Evolutionary conservation across 78 protist genomes (phyloP).

Genomic region (Polysphondylium violaceum): DNA sequence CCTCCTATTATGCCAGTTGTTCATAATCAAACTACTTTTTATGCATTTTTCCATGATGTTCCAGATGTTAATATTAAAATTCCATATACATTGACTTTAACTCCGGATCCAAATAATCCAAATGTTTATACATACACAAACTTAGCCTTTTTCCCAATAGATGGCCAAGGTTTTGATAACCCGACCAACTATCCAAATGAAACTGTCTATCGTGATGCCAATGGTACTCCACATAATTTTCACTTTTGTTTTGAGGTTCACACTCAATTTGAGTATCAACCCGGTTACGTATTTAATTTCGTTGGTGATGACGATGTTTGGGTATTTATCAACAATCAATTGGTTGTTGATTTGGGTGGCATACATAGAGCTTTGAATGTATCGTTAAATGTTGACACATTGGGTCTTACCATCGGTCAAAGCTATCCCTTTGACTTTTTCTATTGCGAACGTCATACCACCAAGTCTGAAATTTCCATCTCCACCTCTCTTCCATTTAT

Average conservation of each 20-base stretch:
- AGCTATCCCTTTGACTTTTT: slow-evolving; percentile 50
- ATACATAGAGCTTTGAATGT: background rate
- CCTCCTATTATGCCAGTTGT: background rate
- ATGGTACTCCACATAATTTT: slow-evolving; percentile 25
- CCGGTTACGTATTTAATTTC: background rate
- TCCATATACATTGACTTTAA: background rate
- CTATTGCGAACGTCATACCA: slow-evolving; percentile 37
- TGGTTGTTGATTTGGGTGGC: slow-evolving; percentile 63
- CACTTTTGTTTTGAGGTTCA: slow-evolving; percentile 48
- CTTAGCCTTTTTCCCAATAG: slow-evolving; percentile 9
- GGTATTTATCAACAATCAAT: slow-evolving; percentile 48
- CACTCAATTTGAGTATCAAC: slow-evolving; percentile 2
- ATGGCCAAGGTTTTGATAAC: slow-evolving; percentile 22
- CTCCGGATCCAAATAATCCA: background rate
- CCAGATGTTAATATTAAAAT: slow-evolving; percentile 1
- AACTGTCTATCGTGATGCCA: background rate
- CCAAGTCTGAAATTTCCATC: background rate
- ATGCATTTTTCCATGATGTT: background rate
- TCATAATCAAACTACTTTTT: slow-evolving; percentile 11
- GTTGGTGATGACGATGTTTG: slow-evolving; percentile 69
- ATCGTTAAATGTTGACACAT: background rate
- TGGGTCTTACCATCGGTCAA: background rate
- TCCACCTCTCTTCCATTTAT: slow-evolving; percentile 11
- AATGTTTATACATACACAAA: background rate
- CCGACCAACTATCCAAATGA: background rate